These are phyloP conservation scores for Alternaria sp. DNA, from an alignment of 2,329 filamentous ascomycete genomes.

Conservation along the genomic window DNA sequence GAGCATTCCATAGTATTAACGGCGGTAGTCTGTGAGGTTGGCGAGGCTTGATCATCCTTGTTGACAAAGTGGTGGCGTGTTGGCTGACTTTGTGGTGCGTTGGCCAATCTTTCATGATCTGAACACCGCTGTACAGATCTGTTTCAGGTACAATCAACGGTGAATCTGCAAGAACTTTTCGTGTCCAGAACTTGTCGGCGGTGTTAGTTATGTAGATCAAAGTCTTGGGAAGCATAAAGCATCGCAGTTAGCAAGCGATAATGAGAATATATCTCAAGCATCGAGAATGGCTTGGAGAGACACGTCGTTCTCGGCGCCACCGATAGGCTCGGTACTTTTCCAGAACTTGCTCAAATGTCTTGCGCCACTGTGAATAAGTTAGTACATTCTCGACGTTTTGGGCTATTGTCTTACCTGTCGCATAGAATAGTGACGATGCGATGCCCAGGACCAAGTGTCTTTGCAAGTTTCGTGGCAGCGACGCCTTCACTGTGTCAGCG, in stretches of 20 bases:
- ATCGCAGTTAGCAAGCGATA: neutral
- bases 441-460: constrained; percentile 67
- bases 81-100: constrained; percentile 18
- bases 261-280: constrained; percentile 24
- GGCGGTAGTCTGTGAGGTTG: neutral
- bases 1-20: constrained; percentile 1
- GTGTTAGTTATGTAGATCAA: neutral
- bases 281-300: constrained; percentile 66
- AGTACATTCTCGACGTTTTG: constrained; percentile 5
- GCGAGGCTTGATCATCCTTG: neutral
- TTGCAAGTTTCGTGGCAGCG: constrained; percentile 74
- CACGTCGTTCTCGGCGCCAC: constrained; percentile 56
- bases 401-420: constrained; percentile 58
- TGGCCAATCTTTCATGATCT: constrained; percentile 19
- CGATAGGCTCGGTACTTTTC: constrained; percentile 74
- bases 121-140: constrained; percentile 8
- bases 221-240: neutral
- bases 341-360: constrained; percentile 87
- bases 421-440: constrained; percentile 83
- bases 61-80: constrained; percentile 9
- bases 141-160: constrained; percentile 7
- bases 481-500: constrained; percentile 55
- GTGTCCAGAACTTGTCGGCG: neutral
- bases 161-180: neutral
- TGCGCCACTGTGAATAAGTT: constrained; percentile 60